Evolutionary conservation across 768 basidiomycete species (phyloP).

Genomic region (Leucogyrophana mollusca): DNA sequence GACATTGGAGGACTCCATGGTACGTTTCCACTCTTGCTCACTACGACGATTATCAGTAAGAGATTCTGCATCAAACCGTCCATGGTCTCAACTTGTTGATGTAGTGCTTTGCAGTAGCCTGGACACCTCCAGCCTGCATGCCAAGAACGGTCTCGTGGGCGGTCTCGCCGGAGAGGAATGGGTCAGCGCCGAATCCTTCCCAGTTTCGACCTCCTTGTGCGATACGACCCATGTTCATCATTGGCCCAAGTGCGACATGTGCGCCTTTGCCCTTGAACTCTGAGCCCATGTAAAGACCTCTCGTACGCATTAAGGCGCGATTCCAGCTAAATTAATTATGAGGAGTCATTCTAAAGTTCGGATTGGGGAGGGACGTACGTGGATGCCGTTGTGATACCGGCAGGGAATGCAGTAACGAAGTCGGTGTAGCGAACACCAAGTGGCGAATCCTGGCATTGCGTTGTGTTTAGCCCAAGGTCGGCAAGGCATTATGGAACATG

Average conservation of each 20-base stretch:
- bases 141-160: conserved; percentile 73
- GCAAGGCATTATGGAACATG: no score
- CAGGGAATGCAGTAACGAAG: conserved; percentile 71
- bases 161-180: conserved; percentile 70
- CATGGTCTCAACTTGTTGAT: conserved; percentile 53
- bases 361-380: conserved; percentile 44
- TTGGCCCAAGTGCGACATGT: conserved; percentile 67
- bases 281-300: conserved; percentile 72
- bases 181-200: conserved; percentile 88
- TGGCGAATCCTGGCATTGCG: conserved; percentile 49
- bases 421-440: conserved; percentile 72
- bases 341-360: background rate
- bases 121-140: conserved; percentile 69
- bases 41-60: conserved; percentile 1
- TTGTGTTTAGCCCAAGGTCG: background rate
- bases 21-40: conserved; percentile 19
- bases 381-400: conserved; percentile 71
- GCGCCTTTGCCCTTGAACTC: conserved; percentile 82
- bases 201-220: conserved; percentile 78
- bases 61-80: background rate
- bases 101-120: conserved; percentile 77
- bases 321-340: conserved; percentile 48
- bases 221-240: conserved; percentile 80
- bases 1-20: conserved; percentile 14
- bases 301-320: conserved; percentile 64